Evolutionary conservation across 495 filamentous ascomycete genomes (phyloP), one percentile per base, ranked within the genome.

Genomic region (Elaphomyces granulatus): DNA sequence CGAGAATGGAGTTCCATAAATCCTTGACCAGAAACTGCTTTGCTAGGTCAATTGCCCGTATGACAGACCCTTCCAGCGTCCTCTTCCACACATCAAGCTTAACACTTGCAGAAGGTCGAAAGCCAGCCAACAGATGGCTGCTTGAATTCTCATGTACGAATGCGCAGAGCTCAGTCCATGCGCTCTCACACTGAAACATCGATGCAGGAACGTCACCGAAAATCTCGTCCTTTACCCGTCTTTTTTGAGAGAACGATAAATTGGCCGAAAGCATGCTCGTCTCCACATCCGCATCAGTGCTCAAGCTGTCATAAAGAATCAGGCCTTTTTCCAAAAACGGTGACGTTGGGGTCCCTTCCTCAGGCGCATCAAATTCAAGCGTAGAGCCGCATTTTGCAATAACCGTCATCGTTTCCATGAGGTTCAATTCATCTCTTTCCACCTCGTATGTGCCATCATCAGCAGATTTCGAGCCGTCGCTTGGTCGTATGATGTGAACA

Each of bases 371-470:
- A 19, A 83, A 56, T 55, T 90, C 85, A 10, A 92, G 68, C 6
- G 81, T 88, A 34, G 81, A 77, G 30, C 73, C 68, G 46, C 80
- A 75, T 23, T 81, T 80, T 2, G 84, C 72, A 35, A 92, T 74
- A 1, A 75, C 61, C 2, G 67, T 65, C 2, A 88, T 41, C 0
- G 61, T 51, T 20, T 59, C 53, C 28, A 55, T 46, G 21, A 63
- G 41, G 36, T 12, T 4, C 19, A 31, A 16, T 23, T 9, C 20
- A 4, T 61, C 61, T 1, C 53, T 40, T 14, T 50, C 45, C 8
- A 28, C 19, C 36, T 49, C 37, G 2, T 31, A 16, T 20, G 44
- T 43, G 10, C 20, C 42, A 16, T 55, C 52, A 9, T 34, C 47
- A 21, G 38, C 46, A 6, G 50, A 28, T 12, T 18, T 3, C 47